phyloP scores from a whole-genome alignment of 805 yeast species.

The Cyberlindnera suaveolens region DNA sequence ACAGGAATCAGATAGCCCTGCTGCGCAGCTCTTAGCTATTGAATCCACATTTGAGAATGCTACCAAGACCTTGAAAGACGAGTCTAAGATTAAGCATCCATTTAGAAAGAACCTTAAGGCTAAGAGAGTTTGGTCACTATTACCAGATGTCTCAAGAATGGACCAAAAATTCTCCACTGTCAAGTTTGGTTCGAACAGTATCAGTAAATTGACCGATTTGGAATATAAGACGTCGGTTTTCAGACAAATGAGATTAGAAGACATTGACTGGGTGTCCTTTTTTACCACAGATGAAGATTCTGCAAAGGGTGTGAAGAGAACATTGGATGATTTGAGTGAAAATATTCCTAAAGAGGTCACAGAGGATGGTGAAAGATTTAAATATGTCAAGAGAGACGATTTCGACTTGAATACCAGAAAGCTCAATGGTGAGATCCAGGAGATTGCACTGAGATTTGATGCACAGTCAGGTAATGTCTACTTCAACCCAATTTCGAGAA shows the following conservation, averaged over 20 bases:
- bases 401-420: constrained; percentile 58
- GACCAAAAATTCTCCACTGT: constrained; percentile 68
- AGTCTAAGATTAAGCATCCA: constrained; percentile 63
- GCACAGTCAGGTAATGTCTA: constrained; percentile 52
- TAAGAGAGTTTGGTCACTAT: constrained; percentile 67
- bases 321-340: constrained; percentile 44
- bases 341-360: constrained; percentile 34
- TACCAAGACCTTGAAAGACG: constrained; percentile 37
- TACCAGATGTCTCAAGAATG: constrained; percentile 89
- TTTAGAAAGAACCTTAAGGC: constrained; percentile 67
- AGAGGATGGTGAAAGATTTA: constrained; percentile 33
- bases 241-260: constrained; percentile 63
- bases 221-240: constrained; percentile 51
- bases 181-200: constrained; percentile 40
- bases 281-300: constrained; percentile 45
- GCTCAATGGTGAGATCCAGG: constrained; percentile 30
- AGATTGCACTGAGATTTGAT: constrained; percentile 60
- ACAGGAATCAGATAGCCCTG: constrained; percentile 41
- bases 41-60: constrained; percentile 74
- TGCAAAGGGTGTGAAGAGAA: constrained; percentile 32
- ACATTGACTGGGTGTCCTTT: constrained; percentile 73
- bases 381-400: constrained; percentile 65
- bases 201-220: constrained; percentile 3
- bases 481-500: constrained; percentile 73
- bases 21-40: constrained; percentile 57